Evolutionary conservation across 2,329 filamentous ascomycete genomes (phyloP).

Genomic region (Emmonsiellopsis sp.): DNA sequence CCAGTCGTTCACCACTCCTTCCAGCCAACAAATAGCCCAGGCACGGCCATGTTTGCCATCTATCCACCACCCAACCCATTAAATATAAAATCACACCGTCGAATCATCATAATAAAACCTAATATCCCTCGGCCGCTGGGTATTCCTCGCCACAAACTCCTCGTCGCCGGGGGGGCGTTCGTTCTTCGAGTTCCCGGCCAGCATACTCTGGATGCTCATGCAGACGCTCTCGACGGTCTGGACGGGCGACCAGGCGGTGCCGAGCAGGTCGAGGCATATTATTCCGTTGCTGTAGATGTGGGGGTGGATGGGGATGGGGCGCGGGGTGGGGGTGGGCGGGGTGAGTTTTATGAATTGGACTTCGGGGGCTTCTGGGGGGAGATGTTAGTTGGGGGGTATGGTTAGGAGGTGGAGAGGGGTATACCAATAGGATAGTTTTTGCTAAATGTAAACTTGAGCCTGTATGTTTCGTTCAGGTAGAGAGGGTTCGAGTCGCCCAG

Average conservation of each 20-base stretch:
- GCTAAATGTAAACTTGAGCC: conserved; percentile 80
- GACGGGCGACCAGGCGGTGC: conserved; percentile 83
- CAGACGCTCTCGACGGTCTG: conserved; percentile 96
- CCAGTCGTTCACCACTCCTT: too few species aligned
- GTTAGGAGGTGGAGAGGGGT: conserved; percentile 15
- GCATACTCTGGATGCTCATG: conserved; percentile 96
- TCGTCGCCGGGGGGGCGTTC: conserved; percentile 85
- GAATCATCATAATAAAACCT: conserved; percentile 92
- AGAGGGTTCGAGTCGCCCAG: conserved; percentile 75
- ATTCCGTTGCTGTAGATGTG: conserved; percentile 99
- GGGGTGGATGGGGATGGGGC: conserved; percentile 80
- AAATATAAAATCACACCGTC: conserved; percentile 44
- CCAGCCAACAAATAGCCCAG: neutral
- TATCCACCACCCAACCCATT: neutral
- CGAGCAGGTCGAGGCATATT: conserved; percentile 91
- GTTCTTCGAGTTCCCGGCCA: conserved; percentile 87
- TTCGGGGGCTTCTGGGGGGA: conserved; percentile 70
- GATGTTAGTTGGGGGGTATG: neutral
- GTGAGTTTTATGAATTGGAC: conserved; percentile 71
- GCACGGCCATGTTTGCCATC: too few species aligned
- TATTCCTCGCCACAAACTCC: conserved; percentile 76
- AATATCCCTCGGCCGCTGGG: conserved; percentile 73
- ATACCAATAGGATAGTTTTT: conserved; percentile 81
- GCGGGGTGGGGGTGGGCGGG: conserved; percentile 36
- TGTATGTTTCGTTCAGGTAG: conserved; percentile 69